Evolutionary conservation across 768 basidiomycete genomes (phyloP), one percentile per base, ranked within the genome.

Genomic region (Termitomyces sp.): DNA sequence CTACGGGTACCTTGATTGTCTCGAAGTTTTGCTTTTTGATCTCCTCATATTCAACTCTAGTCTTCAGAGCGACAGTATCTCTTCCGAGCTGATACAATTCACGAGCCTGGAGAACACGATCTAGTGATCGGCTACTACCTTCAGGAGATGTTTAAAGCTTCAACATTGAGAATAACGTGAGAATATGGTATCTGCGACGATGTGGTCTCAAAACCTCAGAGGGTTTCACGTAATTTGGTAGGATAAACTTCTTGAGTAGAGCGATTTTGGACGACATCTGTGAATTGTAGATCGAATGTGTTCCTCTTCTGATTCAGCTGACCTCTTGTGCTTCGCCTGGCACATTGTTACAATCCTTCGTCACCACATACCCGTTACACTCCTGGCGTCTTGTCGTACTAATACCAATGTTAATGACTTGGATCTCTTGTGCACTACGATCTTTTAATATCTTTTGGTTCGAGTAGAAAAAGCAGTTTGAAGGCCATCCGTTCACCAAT

Each of bases 401-500:
- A 25, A 25, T 45, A 45, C 11, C n/a, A 45, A 45, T 4, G 43
- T 45, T 9, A 45, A n/a, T 45, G n/a, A 45, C 43, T 49, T 20
- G 4, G 4, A 25, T 20, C 14, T 31, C 29, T 31, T 7, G 4
- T 49, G 14, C 7, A 12, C 29, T 31, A 12, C 29, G 14, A 12
- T 49, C 12, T n/a, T 45, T 15, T 7, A 4, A n/a, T 25, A 29
- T 6, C 10, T 3, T 31, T 31, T 29, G 25, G 29, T 0, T 48
- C 47, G 29, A 48, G 47, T 31, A 31, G 29, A 29, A 49, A 14
- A 31, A 15, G 3, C 14, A 56, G 34, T 56, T 40, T 4, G 25
- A 60, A 2, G 77, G 77, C 65, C 79, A 79, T 63, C 81, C 80
- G 58, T 79, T 83, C 1, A 80, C 80, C 4, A 80, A 81, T 34